A percentile compares a stretch with the other conserved stretches of the same genome.
Evolutionary conservation across 805 yeast species (phyloP).

Genomic region (Myxozyma sirexii): DNA sequence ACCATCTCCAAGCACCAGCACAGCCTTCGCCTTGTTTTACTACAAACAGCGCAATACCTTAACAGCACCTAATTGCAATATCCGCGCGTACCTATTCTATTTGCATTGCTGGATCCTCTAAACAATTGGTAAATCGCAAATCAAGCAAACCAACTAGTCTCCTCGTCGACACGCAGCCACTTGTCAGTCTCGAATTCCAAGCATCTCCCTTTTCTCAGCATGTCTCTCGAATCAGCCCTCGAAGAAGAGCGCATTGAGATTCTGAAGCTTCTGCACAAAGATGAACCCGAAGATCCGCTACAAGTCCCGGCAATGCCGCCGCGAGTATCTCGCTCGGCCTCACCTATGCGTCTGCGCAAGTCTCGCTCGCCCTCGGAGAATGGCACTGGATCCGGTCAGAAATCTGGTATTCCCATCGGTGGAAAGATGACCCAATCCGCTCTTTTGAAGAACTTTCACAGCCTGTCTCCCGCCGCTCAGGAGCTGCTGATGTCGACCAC

Average conservation of each 20-base stretch:
- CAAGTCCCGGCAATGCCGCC: constrained; percentile 9
- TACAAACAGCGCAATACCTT: too few relatives aligned
- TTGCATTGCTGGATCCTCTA: background rate
- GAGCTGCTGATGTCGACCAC: constrained; percentile 29
- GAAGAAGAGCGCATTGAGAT: constrained; percentile 39
- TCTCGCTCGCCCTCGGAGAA: constrained; percentile 18
- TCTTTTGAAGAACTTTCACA: constrained; percentile 29
- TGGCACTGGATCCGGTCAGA: constrained; percentile 3
- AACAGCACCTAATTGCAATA: too few relatives aligned
- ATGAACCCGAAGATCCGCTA: constrained; percentile 6
- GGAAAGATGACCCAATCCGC: constrained; percentile 28
- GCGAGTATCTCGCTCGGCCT: constrained; percentile 27
- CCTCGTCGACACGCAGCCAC: background rate
- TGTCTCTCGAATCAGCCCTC: constrained; percentile 37
- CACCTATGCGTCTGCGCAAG: constrained; percentile 25
- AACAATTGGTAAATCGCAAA: too few relatives aligned
- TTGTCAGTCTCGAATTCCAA: background rate
- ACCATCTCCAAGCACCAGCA: too few relatives aligned
- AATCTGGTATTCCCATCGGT: background rate
- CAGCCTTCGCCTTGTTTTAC: background rate
- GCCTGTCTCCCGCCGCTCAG: constrained; percentile 31
- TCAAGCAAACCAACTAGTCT: too few relatives aligned
- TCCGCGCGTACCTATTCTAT: background rate
- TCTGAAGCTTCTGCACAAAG: constrained; percentile 31
- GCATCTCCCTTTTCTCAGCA: constrained; percentile 1